Evolutionary conservation across 1,284 basidiomycete species (phyloP).

Genomic region (Leccinum pallidistipes): DNA sequence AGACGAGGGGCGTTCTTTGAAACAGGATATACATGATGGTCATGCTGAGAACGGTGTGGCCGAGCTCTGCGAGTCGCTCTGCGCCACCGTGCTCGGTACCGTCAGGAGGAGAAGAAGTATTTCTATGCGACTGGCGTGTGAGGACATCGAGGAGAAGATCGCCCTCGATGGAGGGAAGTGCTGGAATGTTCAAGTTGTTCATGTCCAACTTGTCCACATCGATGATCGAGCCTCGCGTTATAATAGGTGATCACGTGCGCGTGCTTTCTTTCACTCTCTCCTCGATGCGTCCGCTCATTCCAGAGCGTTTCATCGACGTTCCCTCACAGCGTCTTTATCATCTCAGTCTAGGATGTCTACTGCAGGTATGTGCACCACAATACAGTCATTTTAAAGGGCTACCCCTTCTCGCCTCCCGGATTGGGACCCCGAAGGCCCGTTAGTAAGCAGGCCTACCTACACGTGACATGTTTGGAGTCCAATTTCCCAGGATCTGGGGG

Average conservation of each 20-base stretch:
- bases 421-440: too few species aligned
- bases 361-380: conserved; percentile 41
- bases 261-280: not conserved
- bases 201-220: conserved; percentile 7
- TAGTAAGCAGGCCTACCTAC: too few species aligned
- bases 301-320: conserved; percentile 54
- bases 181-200: conserved; percentile 25
- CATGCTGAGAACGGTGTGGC: conserved; percentile 44
- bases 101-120: conserved; percentile 21
- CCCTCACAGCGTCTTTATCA: conserved; percentile 60
- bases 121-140: conserved; percentile 39
- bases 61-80: conserved; percentile 50
- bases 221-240: conserved; percentile 3
- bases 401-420: too few species aligned
- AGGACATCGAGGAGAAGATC: conserved; percentile 54
- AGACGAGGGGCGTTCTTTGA: conserved; percentile 40
- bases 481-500: too few species aligned
- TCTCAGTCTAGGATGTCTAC: conserved; percentile 53
- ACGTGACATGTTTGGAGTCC: too few species aligned
- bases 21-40: conserved; percentile 46
- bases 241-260: conserved; percentile 22
- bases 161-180: conserved; percentile 47
- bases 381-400: too few species aligned
- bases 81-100: conserved; percentile 44
- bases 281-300: conserved; percentile 42